phyloP scores from a whole-genome alignment of 345 rosid genomes.

The Syzygium oleosum region DNA sequence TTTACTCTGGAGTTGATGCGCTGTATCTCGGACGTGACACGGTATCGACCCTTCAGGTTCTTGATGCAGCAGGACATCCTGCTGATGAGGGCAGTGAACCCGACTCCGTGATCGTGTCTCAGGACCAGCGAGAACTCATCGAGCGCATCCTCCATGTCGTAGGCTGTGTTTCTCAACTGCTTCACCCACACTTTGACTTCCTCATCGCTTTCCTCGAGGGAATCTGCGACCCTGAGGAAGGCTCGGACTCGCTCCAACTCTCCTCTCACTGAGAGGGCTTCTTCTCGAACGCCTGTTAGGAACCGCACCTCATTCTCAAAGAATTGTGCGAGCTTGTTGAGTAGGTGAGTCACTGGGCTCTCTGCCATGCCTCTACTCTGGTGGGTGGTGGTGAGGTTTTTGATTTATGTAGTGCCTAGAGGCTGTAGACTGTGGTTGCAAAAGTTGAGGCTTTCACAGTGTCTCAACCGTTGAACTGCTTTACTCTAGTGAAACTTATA shows the following conservation, averaged over 20 bases:
- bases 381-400: neutral
- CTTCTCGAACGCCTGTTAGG: neutral
- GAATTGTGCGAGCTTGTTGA: neutral
- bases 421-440: neutral
- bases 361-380: neutral
- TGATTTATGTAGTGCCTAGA: neutral
- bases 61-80: conserved; percentile 9
- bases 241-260: conserved; percentile 16
- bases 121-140: conserved; percentile 22
- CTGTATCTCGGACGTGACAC: conserved; percentile 11
- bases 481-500: neutral
- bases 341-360: neutral
- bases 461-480: neutral
- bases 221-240: conserved; percentile 16
- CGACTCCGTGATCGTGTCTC: conserved; percentile 1
- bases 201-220: conserved; percentile 8
- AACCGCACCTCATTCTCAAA: neutral
- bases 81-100: neutral
- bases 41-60: conserved; percentile 15
- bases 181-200: conserved; percentile 16
- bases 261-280: neutral
- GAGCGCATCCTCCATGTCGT: conserved; percentile 19
- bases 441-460: neutral
- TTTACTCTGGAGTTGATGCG: conserved; percentile 4
- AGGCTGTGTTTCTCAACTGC: conserved; percentile 19